Evolutionary conservation across 805 yeast genomes (phyloP), one percentile per base, ranked within the genome.

Genomic region (Ogataea methanolica): DNA sequence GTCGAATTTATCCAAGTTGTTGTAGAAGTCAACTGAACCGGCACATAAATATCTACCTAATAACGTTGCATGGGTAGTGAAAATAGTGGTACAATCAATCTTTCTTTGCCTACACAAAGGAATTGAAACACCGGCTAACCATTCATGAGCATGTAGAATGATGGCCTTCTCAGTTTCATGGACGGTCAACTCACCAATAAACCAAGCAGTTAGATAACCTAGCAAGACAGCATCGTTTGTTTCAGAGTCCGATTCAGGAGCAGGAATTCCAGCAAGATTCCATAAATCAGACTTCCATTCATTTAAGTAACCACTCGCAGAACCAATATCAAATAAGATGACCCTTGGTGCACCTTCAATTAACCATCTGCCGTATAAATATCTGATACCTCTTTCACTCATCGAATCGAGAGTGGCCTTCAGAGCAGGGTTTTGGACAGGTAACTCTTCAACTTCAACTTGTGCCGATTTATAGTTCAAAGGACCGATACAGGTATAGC

Each of bases 271-370:
- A 9, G 92, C 91, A 39, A 82, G 71, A 49, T 80, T 79, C 99
- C 99, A 92, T 50, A 92, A 70, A 65, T 92, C 98, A 1, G 88
- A 68, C 67, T 90, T 92, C 99, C 98, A 92, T 61, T 94, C 98
- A 62, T 86, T 85, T 56, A 92, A 72, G 63, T 76, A 78, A 35
- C 72, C 71, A 46, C 69, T 59, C 4, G 92, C 96, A 14, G 96
- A 84, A 43, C 83, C 80, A 50, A 89, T 75, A 64, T 92, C 98
- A 59, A 94, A 94, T 42, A 92, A 72, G 41, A 92, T 71, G 22
- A 94, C 98, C 44, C 96, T 72, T 21, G 99, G 99, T 0, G 98
- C 96, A 17, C 98, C 97, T 65, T 94, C 99, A 58, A 92, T 90
- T 58, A 92, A 78, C 99, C 99, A 92, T 49, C 97, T 78, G 41